Conservation (phyloP, 495 filamentous ascomycete species). For the Hyaloscypha finlandica region DNA sequence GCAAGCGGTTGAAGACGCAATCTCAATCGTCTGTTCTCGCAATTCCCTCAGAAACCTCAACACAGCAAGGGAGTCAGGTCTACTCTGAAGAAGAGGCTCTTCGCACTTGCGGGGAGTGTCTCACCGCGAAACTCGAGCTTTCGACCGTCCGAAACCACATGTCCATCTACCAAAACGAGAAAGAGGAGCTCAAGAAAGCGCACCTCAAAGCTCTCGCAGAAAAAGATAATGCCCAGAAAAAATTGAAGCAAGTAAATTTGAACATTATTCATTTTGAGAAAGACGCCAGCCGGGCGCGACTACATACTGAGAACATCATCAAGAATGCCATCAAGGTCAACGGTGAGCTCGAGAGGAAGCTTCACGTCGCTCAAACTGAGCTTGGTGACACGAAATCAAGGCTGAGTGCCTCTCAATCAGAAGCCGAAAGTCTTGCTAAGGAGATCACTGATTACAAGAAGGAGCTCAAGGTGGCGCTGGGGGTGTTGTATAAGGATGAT, state of each 20-base stretch:
- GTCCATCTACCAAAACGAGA: background rate
- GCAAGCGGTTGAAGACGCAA: background rate
- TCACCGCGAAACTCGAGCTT: background rate
- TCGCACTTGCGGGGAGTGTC: background rate
- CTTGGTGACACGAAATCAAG: too few species aligned
- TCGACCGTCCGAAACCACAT: background rate
- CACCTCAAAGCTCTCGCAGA: background rate
- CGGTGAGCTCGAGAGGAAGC: background rate
- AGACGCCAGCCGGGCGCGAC: too few species aligned
- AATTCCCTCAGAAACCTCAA: background rate
- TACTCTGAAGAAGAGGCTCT: background rate
- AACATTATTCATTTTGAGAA: too few species aligned
- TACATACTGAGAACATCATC: too few species aligned
- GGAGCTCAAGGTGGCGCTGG: background rate
- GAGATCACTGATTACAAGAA: background rate
- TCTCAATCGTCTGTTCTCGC: background rate
- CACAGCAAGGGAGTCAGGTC: background rate
- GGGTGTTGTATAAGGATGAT: background rate
- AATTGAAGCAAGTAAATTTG: background rate
- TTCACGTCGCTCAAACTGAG: background rate
- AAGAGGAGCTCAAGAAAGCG: background rate
- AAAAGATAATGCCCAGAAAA: background rate
- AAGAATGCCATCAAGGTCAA: too few species aligned
- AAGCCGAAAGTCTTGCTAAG: background rate
- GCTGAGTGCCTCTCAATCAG: background rate